A percentile compares a stretch with the other conserved stretches of the same genome.
phyloP scores from a whole-genome alignment of 1,284 basidiomycete species.

The Bjerkandera adusta region DNA sequence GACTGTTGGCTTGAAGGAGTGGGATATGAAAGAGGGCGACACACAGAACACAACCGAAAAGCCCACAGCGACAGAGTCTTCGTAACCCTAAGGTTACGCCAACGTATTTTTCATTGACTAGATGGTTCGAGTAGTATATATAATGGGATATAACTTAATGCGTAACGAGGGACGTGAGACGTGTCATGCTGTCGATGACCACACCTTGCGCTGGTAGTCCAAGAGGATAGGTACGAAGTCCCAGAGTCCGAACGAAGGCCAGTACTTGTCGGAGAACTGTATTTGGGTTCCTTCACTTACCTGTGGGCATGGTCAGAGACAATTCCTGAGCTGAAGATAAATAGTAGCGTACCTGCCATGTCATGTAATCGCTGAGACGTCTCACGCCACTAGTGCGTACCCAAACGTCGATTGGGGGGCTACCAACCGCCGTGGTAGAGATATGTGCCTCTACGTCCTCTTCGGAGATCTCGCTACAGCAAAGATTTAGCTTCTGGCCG shows the following conservation, averaged over 20 bases:
- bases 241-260: conserved; percentile 92
- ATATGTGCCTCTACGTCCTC: conserved; percentile 64
- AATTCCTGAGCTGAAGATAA: background rate
- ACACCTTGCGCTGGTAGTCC: conserved; percentile 81
- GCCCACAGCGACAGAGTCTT: too few species aligned
- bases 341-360: conserved; percentile 80
- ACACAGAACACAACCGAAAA: too few species aligned
- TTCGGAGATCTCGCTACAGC: conserved; percentile 54
- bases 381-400: conserved; percentile 92
- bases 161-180: too few species aligned
- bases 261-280: conserved; percentile 90
- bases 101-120: too few species aligned
- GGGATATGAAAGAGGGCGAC: conserved; percentile 54
- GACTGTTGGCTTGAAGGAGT: conserved; percentile 66
- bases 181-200: conserved; percentile 29
- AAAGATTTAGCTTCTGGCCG: background rate
- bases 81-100: too few species aligned
- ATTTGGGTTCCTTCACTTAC: conserved; percentile 82
- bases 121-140: too few species aligned
- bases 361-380: conserved; percentile 87
- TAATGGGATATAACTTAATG: too few species aligned
- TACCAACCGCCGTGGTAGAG: conserved; percentile 63
- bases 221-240: conserved; percentile 87
- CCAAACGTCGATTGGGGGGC: conserved; percentile 87
- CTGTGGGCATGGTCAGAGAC: conserved; percentile 35